Base-by-base conservation (phyloP, 2,329 filamentous ascomycete species). In the Trichoderma polysporum region DNA sequence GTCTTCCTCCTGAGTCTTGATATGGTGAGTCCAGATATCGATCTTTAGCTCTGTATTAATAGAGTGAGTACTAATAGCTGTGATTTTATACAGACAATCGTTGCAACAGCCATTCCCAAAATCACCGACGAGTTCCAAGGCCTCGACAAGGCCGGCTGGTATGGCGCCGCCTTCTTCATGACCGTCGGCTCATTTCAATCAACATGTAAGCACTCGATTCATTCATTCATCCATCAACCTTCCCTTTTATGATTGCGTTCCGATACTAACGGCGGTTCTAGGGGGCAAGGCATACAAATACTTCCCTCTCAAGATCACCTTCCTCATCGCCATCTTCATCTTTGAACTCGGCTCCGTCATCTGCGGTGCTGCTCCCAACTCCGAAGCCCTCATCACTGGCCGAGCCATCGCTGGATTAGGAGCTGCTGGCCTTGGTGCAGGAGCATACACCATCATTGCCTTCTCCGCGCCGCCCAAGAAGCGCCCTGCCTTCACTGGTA, bases 101-200 rank as follows among this genome's bases (percentile, higher is more conserved):
- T 86, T n/a, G 83, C 83, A 4, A 86, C 84, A 0, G 85, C 84
- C 10, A 85, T 87, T 47, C 85, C 85, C 10, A 83, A 83, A 68
- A 86, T 87, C 71, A 86, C 85, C 1, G 81, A 80, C 69, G 80
- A 84, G 47, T 84, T 85, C 76, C 77, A 83, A 66, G 79, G 82
- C 56, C 79, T 86, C 19, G 79, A 81, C 39, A 82, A 86, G 68
- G 81, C 86, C 13, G 82, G 83, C 25, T 89, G 87, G 87, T 89
- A 89, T 70, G 85, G 84, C 2, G 80, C 84, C 17, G 83, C 83
- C 49, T 86, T 83, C 70, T 84, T 85, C 74, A 77, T 85, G 70
- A 83, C 82, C 1, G 73, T 82, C 33, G 82, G 79, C 10, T 77
- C 76, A 66, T 78, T 81, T 71, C 81, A 83, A 71, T 79, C 80